Percentiles rank a stretch among this genome's conserved stretches.
These are phyloP conservation scores for Neostapfia colusana DNA, from an alignment of 176 grass and related monocot genomes.

Conservation along the genomic window DNA sequence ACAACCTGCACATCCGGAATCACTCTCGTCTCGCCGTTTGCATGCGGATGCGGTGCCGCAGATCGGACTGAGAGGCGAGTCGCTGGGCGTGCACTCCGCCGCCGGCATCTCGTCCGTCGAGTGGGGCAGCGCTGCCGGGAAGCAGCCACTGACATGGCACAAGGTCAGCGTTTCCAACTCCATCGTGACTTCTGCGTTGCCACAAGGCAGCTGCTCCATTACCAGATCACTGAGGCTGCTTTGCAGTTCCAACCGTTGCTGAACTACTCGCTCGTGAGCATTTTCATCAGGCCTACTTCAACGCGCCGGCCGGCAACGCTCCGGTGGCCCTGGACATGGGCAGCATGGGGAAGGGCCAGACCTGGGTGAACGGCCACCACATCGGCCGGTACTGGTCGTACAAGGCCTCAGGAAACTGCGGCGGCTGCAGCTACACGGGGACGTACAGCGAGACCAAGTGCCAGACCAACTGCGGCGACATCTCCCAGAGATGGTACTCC, in stretches of 20 bases:
- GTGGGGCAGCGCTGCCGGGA: slow-evolving; percentile 53
- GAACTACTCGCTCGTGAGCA: background rate
- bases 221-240: background rate
- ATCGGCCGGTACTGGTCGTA: slow-evolving; percentile 90
- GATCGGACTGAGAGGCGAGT: slow-evolving; percentile 80
- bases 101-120: slow-evolving; percentile 79
- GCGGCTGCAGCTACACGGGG: slow-evolving; percentile 66
- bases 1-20: background rate
- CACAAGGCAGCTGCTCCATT: background rate
- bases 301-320: slow-evolving; percentile 60
- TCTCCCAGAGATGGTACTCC: slow-evolving; percentile 70
- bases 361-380: slow-evolving; percentile 82
- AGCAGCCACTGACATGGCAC: slow-evolving; percentile 83
- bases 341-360: slow-evolving; percentile 94
- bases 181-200: too few relatives aligned
- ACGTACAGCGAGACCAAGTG: slow-evolving; percentile 80
- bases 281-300: slow-evolving; percentile 65
- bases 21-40: background rate
- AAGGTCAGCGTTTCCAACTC: slow-evolving; percentile 49
- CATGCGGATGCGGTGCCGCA: slow-evolving; percentile 5
- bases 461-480: slow-evolving; percentile 63
- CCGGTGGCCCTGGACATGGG: slow-evolving; percentile 88
- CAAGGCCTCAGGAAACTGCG: slow-evolving; percentile 65
- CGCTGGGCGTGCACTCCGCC: slow-evolving; percentile 50
- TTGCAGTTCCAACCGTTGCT: background rate